Base-by-base conservation (phyloP, 2,329 filamentous ascomycete genomes). In the Hypocreales sp. region DNA sequence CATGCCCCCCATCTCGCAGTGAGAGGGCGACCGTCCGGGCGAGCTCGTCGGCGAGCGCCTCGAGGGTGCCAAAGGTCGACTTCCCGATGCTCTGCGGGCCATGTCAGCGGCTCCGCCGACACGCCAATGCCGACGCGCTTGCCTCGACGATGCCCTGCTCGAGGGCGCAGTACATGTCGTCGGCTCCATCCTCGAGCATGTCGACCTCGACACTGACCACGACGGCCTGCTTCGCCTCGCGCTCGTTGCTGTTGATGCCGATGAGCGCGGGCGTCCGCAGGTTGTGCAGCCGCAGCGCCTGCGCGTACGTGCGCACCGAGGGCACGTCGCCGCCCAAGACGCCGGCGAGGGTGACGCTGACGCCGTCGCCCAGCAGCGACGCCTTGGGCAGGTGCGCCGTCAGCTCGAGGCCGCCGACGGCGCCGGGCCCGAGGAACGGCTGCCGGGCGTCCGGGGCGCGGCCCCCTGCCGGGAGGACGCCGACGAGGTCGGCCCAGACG, bases 201-300 rank as follows among this genome's bases (percentile, higher is more conserved):
- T 80, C 73, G 26, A 82, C 53, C 46, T 69, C 66, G 8, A 81
- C 46, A 30, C 67, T 74, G 8, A 68, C 61, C 11, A 77, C 51
- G 2, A 82, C 63, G 27, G 76, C 63, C 51, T 84, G 79, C 50
- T 71, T 78, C 4, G 60, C 64, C 20, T 52, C 36, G 35, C 79
- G 58, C 59, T 86, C 79, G 40, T 83, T 78, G 14, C 56, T 48
- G 40, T 86, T 83, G 16, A 86, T 67, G 1, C 79, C 79, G 25
- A 86, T 68, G 26, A 86, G 47, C 18, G 70, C 72, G 15, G 78
- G 74, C 8, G 82, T 60, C 20, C 61, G 61, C 27, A 84, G 46
- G 13, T 65, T 61, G 25, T 63, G 60, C 7, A 82, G 46, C 20
- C 58, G 56, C 24, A 79, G 45, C 16, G 21, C 44, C 30, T 45